Evolutionary conservation across 2,329 filamentous ascomycete genomes (phyloP).

Genomic region (Phaeomoniella chlamydospora): DNA sequence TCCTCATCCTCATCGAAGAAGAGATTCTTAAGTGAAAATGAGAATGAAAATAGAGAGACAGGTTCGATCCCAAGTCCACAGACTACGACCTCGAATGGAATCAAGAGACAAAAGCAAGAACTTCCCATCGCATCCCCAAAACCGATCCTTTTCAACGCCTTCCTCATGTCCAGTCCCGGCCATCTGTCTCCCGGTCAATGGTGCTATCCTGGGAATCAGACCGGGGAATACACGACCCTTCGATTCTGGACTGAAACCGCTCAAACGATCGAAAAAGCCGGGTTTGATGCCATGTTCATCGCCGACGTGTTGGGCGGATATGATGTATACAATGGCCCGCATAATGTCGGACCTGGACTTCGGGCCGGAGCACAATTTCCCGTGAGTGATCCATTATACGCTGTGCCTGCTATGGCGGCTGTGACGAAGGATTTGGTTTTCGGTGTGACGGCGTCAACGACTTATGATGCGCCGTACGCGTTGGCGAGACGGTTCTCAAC

Average conservation of each 20-base stretch:
- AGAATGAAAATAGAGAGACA: no score
- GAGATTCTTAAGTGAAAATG: no score
- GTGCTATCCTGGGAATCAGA: constrained; percentile 18
- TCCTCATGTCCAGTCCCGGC: constrained; percentile 28
- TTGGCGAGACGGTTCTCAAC: constrained; percentile 51
- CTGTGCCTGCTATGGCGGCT: constrained; percentile 30
- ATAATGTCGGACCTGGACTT: constrained; percentile 21
- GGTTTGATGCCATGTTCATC: constrained; percentile 35
- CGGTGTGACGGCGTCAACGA: constrained; percentile 52
- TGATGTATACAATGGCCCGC: constrained; percentile 21
- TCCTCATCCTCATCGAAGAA: no score
- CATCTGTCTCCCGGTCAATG: constrained; percentile 26
- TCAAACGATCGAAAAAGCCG: constrained; percentile 29
- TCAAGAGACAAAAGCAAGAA: no score
- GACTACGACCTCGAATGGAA: no score
- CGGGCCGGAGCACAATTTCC: constrained; percentile 24
- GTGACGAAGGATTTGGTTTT: constrained; percentile 38
- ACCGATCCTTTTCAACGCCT: constrained; percentile 30
- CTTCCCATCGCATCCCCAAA: no score
- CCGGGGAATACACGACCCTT: constrained; percentile 22
- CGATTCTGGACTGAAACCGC: constrained; percentile 31
- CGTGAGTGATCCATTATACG: constrained; percentile 24
- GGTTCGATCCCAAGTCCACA: no score
- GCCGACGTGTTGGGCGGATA: constrained; percentile 25
- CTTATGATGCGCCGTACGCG: constrained; percentile 56